phyloP scores from a whole-genome alignment of 306 rosid genomes.

The Vigna reflexopilosa region DNA sequence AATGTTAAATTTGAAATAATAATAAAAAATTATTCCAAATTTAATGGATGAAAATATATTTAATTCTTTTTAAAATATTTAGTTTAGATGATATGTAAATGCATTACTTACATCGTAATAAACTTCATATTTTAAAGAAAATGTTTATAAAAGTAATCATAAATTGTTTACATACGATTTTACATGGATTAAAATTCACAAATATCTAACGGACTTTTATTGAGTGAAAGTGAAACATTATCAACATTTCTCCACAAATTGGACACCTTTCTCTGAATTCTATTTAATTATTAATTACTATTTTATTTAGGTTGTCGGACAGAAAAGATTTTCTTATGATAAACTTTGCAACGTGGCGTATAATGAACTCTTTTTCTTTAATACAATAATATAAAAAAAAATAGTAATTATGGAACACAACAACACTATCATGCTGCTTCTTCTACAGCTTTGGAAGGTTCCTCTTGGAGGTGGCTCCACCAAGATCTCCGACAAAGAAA shows the following conservation, averaged over 20 bases:
- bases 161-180: no score
- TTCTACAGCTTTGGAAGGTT: slow-evolving; percentile 4
- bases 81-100: no score
- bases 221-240: slow-evolving; percentile 3
- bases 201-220: no score
- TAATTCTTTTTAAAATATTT: no score
- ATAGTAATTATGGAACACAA: neutral
- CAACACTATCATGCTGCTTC: neutral
- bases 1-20: no score
- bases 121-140: no score
- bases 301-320: neutral
- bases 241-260: neutral
- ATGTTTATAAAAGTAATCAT: no score
- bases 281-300: neutral
- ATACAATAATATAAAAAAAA: neutral
- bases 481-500: neutral
- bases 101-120: no score
- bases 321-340: neutral
- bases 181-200: no score
- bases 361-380: neutral
- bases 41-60: no score
- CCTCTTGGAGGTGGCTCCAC: neutral
- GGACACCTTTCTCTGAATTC: neutral
- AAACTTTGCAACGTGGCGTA: no score
- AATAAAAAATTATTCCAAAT: no score